Base-by-base conservation (phyloP, 768 basidiomycete species). In the Leccinum sublutescens region DNA sequence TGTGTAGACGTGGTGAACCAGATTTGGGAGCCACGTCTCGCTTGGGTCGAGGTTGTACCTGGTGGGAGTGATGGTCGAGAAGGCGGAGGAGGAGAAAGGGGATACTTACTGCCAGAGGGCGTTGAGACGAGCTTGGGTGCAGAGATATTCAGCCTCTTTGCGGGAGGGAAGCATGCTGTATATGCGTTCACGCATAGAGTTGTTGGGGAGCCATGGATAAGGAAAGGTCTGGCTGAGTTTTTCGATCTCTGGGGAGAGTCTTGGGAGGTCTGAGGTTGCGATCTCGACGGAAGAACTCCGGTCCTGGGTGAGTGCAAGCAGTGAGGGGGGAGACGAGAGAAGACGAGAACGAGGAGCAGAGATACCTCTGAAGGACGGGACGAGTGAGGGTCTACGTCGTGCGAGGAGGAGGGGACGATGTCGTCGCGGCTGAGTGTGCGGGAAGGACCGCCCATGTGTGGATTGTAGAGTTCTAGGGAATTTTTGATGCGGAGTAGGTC, bases 41-140 rank as follows among this genome's bases (percentile, higher is more conserved):
- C 86, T 86, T 40, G 85, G 79, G 69, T 88, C 87, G 57, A 88
- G 77, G 66, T 87, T 86, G 71, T 84, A 85, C 74, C 86, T 87
- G 66, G 52, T 56, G 61, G 55, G 56, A 51, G 58, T 15, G 60
- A 47, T 59, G 50, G 58, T 47, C 11, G 17, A 29, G 29, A 11
- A 25, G 17, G 50, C 43, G 11, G 52, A 10, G 34, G 52, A 56
- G 49, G 5, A 48, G 50, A 47, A 64, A 40, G 50, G 50, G 48
- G 80, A 51, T 50, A 79, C 86, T 65, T 71, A 87, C 86, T 88
- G 87, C 88, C 87, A 88, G 63, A 88, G 77, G 54, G 86, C 87
- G 60, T 88, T 87, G 63, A 77, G 77, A 56, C 83, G 80, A 40
- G 86, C 86, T 72, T 85, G 82, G 59, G 83, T 79, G 69, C 86